Percentiles rank a stretch among this genome's conserved stretches.
These are phyloP conservation scores for Aegilops umbellulata DNA, from an alignment of 176 grass and related monocot species.

Conservation along the genomic window DNA sequence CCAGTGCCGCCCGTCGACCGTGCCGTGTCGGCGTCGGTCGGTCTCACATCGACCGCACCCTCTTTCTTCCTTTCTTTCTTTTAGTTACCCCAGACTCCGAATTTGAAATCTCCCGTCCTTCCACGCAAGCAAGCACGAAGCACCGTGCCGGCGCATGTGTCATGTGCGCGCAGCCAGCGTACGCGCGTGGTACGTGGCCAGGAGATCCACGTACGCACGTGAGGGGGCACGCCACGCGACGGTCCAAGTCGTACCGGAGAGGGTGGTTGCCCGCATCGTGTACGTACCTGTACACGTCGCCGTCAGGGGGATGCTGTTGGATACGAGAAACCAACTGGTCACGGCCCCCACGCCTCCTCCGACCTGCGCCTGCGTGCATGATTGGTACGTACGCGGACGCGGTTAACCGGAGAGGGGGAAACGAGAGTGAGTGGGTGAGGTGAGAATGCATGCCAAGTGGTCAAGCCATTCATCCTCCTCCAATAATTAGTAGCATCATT, in stretches of 20 bases:
- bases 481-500: constrained; percentile 9
- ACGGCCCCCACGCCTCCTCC: constrained; percentile 10
- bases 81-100: no score
- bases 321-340: constrained; percentile 31
- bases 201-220: not conserved
- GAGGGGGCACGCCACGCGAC: not conserved
- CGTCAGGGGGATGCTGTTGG: constrained; percentile 38
- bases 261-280: constrained; percentile 18
- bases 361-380: not conserved
- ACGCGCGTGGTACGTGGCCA: not conserved
- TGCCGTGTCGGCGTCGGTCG: constrained; percentile 27
- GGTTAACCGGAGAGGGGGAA: not conserved
- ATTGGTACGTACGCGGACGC: not conserved
- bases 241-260: constrained; percentile 22
- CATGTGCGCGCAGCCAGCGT: no score
- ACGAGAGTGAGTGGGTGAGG: not conserved
- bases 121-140: no score
- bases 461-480: not conserved
- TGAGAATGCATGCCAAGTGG: constrained; percentile 3
- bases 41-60: not conserved
- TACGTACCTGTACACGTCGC: not conserved
- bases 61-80: no score
- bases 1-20: constrained; percentile 22
- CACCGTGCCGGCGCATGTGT: not conserved
- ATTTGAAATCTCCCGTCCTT: not conserved